Evolutionary conservation across 768 basidiomycete genomes (phyloP).

Genomic region (Phylloporus sp.): DNA sequence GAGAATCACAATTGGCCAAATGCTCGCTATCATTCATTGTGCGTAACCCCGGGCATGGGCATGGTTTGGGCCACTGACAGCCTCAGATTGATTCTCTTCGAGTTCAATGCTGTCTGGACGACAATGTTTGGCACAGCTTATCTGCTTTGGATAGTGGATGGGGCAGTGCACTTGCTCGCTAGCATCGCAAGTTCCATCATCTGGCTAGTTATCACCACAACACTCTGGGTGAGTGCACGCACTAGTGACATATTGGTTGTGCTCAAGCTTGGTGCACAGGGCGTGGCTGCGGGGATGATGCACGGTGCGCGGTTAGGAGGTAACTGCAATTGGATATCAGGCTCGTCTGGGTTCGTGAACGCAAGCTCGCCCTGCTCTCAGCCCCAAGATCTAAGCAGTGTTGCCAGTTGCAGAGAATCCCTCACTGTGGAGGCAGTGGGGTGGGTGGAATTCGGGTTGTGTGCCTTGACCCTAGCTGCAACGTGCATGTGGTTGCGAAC

Average conservation of each 20-base stretch:
- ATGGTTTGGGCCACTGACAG: constrained; percentile 3
- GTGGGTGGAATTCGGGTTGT: constrained; percentile 71
- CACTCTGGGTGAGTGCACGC: constrained; percentile 57
- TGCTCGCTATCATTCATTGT: constrained; percentile 63
- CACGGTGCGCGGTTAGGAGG: constrained; percentile 59
- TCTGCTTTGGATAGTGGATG: constrained; percentile 66
- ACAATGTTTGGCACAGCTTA: constrained; percentile 65
- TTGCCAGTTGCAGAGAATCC: constrained; percentile 60
- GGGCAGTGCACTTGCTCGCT: constrained; percentile 64
- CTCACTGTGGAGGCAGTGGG: constrained; percentile 72
- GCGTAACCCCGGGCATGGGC: constrained; percentile 23
- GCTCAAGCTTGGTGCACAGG: constrained; percentile 39
- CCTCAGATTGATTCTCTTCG: constrained; percentile 50
- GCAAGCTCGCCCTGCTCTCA: constrained; percentile 23
- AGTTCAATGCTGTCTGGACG: constrained; percentile 75
- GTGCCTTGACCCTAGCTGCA: constrained; percentile 48
- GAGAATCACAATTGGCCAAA: constrained; percentile 59
- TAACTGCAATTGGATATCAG: constrained; percentile 49
- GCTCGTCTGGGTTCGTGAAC: constrained; percentile 27
- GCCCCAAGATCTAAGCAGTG: constrained; percentile 18
- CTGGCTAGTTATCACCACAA: constrained; percentile 63
- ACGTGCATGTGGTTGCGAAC: constrained; percentile 52
- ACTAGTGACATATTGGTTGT: neutral
- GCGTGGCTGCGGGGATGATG: constrained; percentile 63
- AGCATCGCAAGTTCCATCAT: constrained; percentile 72